phyloP scores from a whole-genome alignment of 257 asterid species.

The Catharanthus roseus region DNA sequence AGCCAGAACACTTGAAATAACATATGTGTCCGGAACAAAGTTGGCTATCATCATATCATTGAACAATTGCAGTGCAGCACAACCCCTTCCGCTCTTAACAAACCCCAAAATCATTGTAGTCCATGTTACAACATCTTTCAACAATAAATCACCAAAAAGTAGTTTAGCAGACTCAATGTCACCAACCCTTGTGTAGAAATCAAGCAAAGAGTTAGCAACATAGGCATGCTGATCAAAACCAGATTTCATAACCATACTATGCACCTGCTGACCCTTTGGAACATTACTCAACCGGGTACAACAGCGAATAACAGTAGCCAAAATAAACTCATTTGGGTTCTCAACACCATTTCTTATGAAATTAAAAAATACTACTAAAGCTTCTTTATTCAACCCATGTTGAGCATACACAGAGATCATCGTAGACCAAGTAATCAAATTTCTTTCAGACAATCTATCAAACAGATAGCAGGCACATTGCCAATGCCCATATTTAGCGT shows the following conservation, averaged over 20 bases:
- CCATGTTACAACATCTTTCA: conserved; percentile 41
- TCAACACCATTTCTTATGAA: conserved; percentile 22
- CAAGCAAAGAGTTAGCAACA: conserved; percentile 39
- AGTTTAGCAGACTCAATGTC: conserved; percentile 25
- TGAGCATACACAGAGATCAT: conserved; percentile 30
- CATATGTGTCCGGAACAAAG: conserved; percentile 34
- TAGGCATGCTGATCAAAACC: conserved; percentile 32
- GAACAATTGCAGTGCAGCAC: conserved; percentile 29
- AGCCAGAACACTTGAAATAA: conserved; percentile 32
- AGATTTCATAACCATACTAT: conserved; percentile 29
- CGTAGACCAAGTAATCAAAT: conserved; percentile 47
- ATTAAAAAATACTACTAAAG: conserved; percentile 29
- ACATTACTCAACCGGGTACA: conserved; percentile 28
- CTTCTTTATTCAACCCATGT: conserved; percentile 26
- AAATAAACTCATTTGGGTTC: conserved; percentile 37
- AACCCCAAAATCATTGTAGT: conserved; percentile 35
- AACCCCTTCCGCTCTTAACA: conserved; percentile 29
- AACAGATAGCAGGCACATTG: conserved; percentile 26
- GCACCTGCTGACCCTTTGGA: conserved; percentile 32
- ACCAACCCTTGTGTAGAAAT: conserved; percentile 35
- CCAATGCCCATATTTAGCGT: conserved; percentile 22
- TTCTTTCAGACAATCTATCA: conserved; percentile 38
- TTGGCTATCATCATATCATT: conserved; percentile 28
- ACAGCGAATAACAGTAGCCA: conserved; percentile 39
- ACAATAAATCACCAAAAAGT: conserved; percentile 30